Evolutionary conservation across 805 yeast genomes (phyloP).

Genomic region (Candida arabinofermentans): DNA sequence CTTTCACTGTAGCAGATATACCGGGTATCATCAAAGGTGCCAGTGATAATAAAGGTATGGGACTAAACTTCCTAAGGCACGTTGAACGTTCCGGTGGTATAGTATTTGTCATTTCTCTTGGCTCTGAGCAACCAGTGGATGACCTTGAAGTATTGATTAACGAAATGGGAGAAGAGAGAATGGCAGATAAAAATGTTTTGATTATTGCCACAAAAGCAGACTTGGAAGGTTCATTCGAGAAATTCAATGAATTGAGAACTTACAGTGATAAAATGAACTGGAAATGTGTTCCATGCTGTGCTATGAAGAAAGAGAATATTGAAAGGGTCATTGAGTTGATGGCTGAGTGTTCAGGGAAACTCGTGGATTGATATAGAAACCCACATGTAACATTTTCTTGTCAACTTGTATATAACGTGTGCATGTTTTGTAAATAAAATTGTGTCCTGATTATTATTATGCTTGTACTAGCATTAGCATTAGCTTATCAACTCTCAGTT

Average conservation of each 20-base stretch:
- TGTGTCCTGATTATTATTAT: too few species aligned
- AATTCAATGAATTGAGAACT: conserved; percentile 41
- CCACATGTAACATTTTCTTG: too few species aligned
- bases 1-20: conserved; percentile 94
- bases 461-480: too few species aligned
- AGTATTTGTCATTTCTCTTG: conserved; percentile 81
- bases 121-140: conserved; percentile 55
- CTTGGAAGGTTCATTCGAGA: conserved; percentile 47
- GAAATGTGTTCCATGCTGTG: conserved; percentile 84
- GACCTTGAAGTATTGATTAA: conserved; percentile 60
- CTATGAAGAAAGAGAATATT: conserved; percentile 65
- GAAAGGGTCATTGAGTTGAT: conserved; percentile 66
- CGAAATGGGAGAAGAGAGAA: conserved; percentile 68
- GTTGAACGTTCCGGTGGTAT: conserved; percentile 88
- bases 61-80: conserved; percentile 86
- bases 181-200: conserved; percentile 58
- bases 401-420: too few species aligned
- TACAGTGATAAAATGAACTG: conserved; percentile 46
- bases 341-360: conserved; percentile 52
- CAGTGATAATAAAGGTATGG: conserved; percentile 81
- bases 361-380: too few species aligned
- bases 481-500: too few species aligned
- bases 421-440: too few species aligned
- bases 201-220: conserved; percentile 96
- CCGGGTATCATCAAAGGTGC: conserved; percentile 96